Percentiles rank a stretch among this genome's conserved stretches.
These are phyloP conservation scores for Tardiomyces blankii DNA, from an alignment of 1,139 yeast species.

Conservation along the genomic window DNA sequence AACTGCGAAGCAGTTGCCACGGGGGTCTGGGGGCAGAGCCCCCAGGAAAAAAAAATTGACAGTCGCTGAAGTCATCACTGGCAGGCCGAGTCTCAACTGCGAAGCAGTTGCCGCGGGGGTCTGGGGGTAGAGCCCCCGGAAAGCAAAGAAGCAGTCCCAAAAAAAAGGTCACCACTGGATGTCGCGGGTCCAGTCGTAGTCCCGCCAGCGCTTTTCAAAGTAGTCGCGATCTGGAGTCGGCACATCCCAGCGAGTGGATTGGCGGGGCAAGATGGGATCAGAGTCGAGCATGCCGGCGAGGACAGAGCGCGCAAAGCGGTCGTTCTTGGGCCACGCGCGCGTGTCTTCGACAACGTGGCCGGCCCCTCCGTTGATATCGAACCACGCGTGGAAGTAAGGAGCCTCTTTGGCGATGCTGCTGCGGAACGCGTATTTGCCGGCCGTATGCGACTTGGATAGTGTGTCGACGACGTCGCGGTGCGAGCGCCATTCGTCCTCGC, in stretches of 20 bases:
- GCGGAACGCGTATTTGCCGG: slow-evolving; percentile 26
- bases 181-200: slow-evolving; percentile 24
- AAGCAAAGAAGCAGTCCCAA: no score
- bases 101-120: no score
- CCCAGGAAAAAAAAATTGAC: no score
- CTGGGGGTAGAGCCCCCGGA: no score
- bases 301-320: slow-evolving; percentile 34
- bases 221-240: slow-evolving; percentile 13
- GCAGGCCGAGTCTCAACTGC: no score
- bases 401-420: slow-evolving; percentile 35
- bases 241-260: slow-evolving; percentile 23
- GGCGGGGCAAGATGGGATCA: slow-evolving; percentile 25
- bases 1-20: no score
- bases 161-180: not conserved
- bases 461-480: slow-evolving; percentile 30
- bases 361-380: slow-evolving; percentile 34
- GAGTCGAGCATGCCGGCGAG: slow-evolving; percentile 34
- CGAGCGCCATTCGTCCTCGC: slow-evolving; percentile 32
- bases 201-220: slow-evolving; percentile 20
- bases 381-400: slow-evolving; percentile 42
- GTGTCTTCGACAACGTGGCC: slow-evolving; percentile 40
- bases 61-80: no score
- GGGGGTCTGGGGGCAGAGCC: no score
- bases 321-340: slow-evolving; percentile 34
- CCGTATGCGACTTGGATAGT: slow-evolving; percentile 13